phyloP scores from a whole-genome alignment of 2,329 filamentous ascomycete genomes.

The Clarireedia hainanense region DNA sequence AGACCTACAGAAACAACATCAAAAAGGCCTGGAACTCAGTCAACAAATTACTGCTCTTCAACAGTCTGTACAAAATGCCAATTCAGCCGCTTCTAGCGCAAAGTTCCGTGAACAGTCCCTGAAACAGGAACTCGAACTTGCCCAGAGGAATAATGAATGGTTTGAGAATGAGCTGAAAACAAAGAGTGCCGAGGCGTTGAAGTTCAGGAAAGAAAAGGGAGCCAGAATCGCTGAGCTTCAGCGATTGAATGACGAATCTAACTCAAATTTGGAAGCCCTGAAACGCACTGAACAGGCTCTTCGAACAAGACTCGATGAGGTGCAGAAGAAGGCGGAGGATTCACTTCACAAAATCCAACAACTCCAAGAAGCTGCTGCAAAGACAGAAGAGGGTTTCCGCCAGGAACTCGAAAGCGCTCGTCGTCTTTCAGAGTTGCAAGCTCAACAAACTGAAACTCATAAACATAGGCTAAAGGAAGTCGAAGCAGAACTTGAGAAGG shows the following conservation, averaged over 20 bases:
- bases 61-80: slow-evolving; percentile 74
- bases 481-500: slow-evolving; percentile 51
- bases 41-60: slow-evolving; percentile 77
- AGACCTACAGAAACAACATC: slow-evolving; percentile 81
- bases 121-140: slow-evolving; percentile 81
- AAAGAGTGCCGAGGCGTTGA: slow-evolving; percentile 78
- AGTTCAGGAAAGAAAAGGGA: slow-evolving; percentile 91
- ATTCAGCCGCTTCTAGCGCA: slow-evolving; percentile 69
- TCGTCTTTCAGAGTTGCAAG: slow-evolving; percentile 74
- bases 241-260: slow-evolving; percentile 78
- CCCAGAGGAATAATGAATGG: slow-evolving; percentile 89
- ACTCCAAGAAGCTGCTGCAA: slow-evolving; percentile 73
- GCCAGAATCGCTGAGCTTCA: slow-evolving; percentile 82
- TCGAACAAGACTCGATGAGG: slow-evolving; percentile 71
- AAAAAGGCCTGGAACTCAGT: slow-evolving; percentile 76
- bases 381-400: slow-evolving; percentile 78
- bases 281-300: slow-evolving; percentile 74
- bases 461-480: slow-evolving; percentile 63
- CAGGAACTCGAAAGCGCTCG: slow-evolving; percentile 77
- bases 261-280: slow-evolving; percentile 66
- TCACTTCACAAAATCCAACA: slow-evolving; percentile 74
- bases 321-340: slow-evolving; percentile 82
- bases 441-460: slow-evolving; percentile 66
- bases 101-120: slow-evolving; percentile 88
- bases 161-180: slow-evolving; percentile 86